Conservation (phyloP, 1,284 basidiomycete species). For the Calocybe gambosa region DNA sequence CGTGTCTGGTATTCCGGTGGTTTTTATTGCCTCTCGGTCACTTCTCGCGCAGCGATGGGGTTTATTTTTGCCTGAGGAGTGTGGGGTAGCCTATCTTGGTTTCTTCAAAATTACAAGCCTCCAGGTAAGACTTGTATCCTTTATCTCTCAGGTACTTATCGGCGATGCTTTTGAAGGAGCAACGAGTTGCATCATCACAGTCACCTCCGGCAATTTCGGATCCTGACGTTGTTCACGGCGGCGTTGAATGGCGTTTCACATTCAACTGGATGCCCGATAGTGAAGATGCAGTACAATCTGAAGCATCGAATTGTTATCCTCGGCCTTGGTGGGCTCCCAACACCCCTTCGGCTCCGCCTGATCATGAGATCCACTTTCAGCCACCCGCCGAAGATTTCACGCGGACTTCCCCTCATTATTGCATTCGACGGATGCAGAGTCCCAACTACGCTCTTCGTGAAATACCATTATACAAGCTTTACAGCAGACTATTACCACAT, state of each 20-base stretch:
- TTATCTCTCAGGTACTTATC: background rate
- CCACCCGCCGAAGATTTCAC: background rate
- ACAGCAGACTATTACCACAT: constrained; percentile 9
- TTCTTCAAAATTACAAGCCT: constrained; percentile 19
- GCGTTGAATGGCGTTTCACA: constrained; percentile 31
- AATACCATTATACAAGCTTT: background rate
- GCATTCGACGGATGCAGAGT: background rate
- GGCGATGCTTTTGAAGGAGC: constrained; percentile 18
- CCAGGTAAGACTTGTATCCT: constrained; percentile 9
- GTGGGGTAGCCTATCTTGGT: constrained; percentile 27
- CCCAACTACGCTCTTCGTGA: constrained; percentile 8
- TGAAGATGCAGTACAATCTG: constrained; percentile 23
- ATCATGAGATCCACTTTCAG: background rate
- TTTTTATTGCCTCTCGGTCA: constrained; percentile 24
- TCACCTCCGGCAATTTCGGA: background rate
- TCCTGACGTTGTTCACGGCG: constrained; percentile 16
- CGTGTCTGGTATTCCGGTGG: constrained; percentile 26
- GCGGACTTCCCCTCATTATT: background rate
- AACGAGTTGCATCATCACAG: constrained; percentile 4
- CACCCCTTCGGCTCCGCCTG: background rate
- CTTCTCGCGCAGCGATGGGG: constrained; percentile 21
- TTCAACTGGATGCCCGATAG: constrained; percentile 35
- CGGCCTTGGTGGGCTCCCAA: constrained; percentile 31
- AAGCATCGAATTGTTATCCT: constrained; percentile 3
- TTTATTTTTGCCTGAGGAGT: constrained; percentile 22